phyloP scores from a whole-genome alignment of 2,329 filamentous ascomycete species.

The Arthrobotrys iridis region DNA sequence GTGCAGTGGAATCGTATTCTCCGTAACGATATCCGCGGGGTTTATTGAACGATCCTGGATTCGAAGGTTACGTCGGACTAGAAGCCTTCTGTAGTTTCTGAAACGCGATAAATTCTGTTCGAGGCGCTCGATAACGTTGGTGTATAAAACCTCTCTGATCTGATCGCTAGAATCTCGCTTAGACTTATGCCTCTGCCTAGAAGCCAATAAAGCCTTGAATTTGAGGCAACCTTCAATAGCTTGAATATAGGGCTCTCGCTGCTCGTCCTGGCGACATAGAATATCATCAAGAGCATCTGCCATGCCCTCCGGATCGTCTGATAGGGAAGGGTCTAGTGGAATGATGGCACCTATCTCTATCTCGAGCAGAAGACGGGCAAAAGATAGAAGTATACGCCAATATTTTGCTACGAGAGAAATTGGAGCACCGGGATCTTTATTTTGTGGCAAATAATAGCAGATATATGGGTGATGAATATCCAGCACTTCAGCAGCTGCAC shows the following conservation, averaged over 20 bases:
- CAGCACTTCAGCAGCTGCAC: neutral
- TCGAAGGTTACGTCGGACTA: slow-evolving; percentile 16
- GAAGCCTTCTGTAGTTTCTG: slow-evolving; percentile 11
- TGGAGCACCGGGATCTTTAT: too few species aligned
- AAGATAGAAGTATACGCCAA: slow-evolving; percentile 1
- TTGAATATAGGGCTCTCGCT: slow-evolving; percentile 1
- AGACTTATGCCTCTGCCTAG: neutral
- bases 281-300: neutral
- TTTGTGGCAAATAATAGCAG: neutral
- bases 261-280: neutral
- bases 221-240: slow-evolving; percentile 20
- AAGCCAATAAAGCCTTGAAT: slow-evolving; percentile 7
- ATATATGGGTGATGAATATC: slow-evolving; percentile 21
- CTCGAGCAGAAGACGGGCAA: slow-evolving; percentile 7
- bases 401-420: neutral
- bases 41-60: slow-evolving; percentile 12
- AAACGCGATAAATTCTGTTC: slow-evolving; percentile 12
- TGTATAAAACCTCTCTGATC: slow-evolving; percentile 13
- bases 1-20: too few species aligned
- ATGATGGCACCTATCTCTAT: slow-evolving; percentile 10
- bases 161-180: neutral
- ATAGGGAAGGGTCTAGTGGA: neutral
- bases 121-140: slow-evolving; percentile 2
- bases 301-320: neutral
- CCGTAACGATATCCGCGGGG: too few species aligned